Conservation (phyloP, 2,329 filamentous ascomycete species). For the Cyphellophora europaea region DNA sequence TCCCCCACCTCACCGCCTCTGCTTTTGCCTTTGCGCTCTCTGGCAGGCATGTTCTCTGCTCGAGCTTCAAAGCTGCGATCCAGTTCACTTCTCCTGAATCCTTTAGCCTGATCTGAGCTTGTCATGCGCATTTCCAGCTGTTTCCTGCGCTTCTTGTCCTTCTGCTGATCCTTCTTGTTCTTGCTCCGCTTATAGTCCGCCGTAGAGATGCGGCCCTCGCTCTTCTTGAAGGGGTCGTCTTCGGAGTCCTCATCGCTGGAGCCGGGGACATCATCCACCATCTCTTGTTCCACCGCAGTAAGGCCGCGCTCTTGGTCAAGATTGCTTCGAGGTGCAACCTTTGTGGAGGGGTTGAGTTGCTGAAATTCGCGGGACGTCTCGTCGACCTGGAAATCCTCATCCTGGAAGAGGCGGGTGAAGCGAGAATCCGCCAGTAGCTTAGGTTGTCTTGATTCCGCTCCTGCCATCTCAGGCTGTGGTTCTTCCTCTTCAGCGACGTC, state of each 20-base stretch:
- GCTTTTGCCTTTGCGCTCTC: conserved; percentile 19
- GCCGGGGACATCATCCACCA: conserved; percentile 39
- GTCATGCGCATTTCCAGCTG: conserved; percentile 48
- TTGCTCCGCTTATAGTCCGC: conserved; percentile 40
- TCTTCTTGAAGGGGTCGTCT: conserved; percentile 21
- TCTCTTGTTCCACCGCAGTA: conserved; percentile 56
- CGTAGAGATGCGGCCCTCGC: conserved; percentile 40
- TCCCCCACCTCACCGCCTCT: conserved; percentile 31
- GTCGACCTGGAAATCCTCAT: conserved; percentile 87
- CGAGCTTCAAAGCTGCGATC: conserved; percentile 51
- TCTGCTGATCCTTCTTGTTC: conserved; percentile 34
- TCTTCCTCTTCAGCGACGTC: conserved; percentile 5
- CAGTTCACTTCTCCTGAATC: conserved; percentile 25
- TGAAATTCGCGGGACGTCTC: conserved; percentile 82
- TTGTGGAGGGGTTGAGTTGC: conserved; percentile 79
- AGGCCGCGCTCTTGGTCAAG: conserved; percentile 37
- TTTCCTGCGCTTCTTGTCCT: conserved; percentile 26
- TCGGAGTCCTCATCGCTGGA: conserved; percentile 31
- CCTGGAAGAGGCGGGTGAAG: conserved; percentile 82
- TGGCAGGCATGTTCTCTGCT: conserved; percentile 35
- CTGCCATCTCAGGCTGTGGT: conserved; percentile 6
- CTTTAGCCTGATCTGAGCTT: conserved; percentile 32
- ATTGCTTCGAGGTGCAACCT: conserved; percentile 21
- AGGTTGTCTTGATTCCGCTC: conserved; percentile 25
- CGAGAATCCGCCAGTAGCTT: conserved; percentile 73